Evolutionary conservation across 495 filamentous ascomycete genomes (phyloP).

Genomic region (Trichoderma orchidacearum): DNA sequence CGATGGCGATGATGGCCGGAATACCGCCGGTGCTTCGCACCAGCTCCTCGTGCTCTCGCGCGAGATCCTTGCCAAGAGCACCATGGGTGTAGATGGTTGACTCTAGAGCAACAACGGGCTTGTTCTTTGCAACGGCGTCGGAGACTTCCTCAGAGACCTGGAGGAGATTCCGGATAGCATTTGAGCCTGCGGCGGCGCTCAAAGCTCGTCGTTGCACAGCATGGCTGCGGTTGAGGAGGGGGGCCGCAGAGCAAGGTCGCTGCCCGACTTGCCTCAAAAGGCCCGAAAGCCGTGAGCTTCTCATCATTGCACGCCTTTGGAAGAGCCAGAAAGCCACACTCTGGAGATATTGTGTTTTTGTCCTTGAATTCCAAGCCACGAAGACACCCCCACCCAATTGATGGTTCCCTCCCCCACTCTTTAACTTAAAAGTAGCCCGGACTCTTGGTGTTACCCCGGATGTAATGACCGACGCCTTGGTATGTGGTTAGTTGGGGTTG

Average conservation of each 20-base stretch:
- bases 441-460: too few species aligned
- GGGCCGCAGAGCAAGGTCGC: background rate
- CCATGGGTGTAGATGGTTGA: slow-evolving; percentile 69
- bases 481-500: background rate
- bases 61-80: slow-evolving; percentile 72
- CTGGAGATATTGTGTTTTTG: background rate
- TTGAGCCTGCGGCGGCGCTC: slow-evolving; percentile 4
- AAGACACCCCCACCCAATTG: background rate
- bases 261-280: background rate
- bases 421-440: background rate
- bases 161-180: slow-evolving; percentile 41
- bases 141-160: slow-evolving; percentile 70
- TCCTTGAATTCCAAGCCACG: background rate
- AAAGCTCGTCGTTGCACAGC: background rate
- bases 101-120: slow-evolving; percentile 83
- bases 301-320: background rate
- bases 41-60: slow-evolving; percentile 70
- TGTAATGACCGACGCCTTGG: too few species aligned
- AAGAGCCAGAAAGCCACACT: too few species aligned
- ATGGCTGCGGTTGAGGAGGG: background rate
- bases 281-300: background rate
- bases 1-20: slow-evolving; percentile 81
- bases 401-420: background rate
- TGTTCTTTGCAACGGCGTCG: slow-evolving; percentile 54
- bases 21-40: slow-evolving; percentile 72